Base-by-base conservation (phyloP, 2,329 filamentous ascomycete genomes). In the Drechmeria coniospora region DNA sequence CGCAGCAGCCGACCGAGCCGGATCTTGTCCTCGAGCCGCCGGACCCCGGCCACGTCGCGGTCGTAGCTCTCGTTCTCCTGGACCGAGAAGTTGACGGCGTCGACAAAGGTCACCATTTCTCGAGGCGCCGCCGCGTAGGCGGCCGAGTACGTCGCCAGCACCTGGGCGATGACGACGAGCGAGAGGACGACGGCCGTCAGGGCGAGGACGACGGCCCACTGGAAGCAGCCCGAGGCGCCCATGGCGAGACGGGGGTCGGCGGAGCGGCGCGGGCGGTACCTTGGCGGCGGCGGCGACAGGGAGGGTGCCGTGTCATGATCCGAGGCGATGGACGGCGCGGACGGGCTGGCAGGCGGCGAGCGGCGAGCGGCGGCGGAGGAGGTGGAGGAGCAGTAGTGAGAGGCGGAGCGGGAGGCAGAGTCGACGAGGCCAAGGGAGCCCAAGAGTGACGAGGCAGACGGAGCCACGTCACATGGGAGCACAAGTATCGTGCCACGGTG, bases 21-120 rank as follows among this genome's bases (percentile, higher is more conserved):
- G 26, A 74, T 44, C 54, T 74, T 74, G 46, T 76, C 71, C 36
- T 74, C 70, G 17, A 74, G 56, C 22, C 64, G 63, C 43, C 58
- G 59, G 21, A 75, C 59, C 33, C 63, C 65, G 30, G 61, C 54
- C 26, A 75, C 58, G 40, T 76, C 68, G 39, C 60, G 56, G 46
- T 74, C 67, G 44, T 74, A 74, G 41, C 59, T 67, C 48, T 75
- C 71, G 41, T 74, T 75, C 46, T 76, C 72, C 38, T 65, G 56
- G 26, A 73, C 57, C 21, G 68, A 79, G 41, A 62, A 69, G 45
- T 74, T 69, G 41, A 71, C 60, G 11, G 65, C 59, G 42, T 74
- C 69, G 41, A 74, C 48, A 40, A 75, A 70, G 32, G 60, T 60
- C 32, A 51, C 50, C 30, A 74, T 58, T 47, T 76, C 70, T 36